Base-by-base conservation (phyloP, 2,329 filamentous ascomycete species). In the Nannizziopsis barbatae region DNA sequence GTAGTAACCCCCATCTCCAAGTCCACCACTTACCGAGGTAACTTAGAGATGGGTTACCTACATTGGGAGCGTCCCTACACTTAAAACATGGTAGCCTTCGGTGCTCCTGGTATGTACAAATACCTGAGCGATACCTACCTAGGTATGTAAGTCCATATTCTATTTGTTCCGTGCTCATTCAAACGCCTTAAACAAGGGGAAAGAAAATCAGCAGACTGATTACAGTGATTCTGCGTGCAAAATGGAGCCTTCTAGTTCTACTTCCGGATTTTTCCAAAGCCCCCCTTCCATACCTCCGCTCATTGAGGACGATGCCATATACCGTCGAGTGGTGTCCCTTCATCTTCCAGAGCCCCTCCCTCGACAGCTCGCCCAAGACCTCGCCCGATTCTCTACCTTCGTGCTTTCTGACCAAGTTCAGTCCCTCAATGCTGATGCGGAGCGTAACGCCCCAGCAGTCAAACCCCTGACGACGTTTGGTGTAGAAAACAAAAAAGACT, bases 161-260 rank as follows among this genome's bases (percentile, higher is more conserved):
- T 27, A 27, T 27, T 7, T 7, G 22, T 27, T 27, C 4, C 22
- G 4, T 4, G 22, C 4, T 3, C 22, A 27, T 27, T n/a, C 22
- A 4, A 27, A 27, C 22, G 22, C 4, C 7, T 27, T 27, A 27
- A 7, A 27, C 4, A 7, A 27, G 22, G 22, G 7, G 7, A 27
- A 27, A 27, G 22, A 7, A 7, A 27, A 27, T 27, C 3, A 3
- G 7, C 4, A 27, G 22, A 3, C 22, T 7, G 22, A 7, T 27
- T 27, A 27, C 22, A 27, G 22, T 15, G 10, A n/a, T 36, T 11
- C 33, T 30, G 20, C 35, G n/a, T 22, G 10, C n/a, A 15, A 40
- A 27, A 58, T 58, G 55, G 53, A 58, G 45, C 48, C 57, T n/a
- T 57, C 55, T 15, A 58, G 56, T 36, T 47, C 56, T 37, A 57